Base-by-base conservation (phyloP, 768 basidiomycete genomes). In the Chiua virens region DNA sequence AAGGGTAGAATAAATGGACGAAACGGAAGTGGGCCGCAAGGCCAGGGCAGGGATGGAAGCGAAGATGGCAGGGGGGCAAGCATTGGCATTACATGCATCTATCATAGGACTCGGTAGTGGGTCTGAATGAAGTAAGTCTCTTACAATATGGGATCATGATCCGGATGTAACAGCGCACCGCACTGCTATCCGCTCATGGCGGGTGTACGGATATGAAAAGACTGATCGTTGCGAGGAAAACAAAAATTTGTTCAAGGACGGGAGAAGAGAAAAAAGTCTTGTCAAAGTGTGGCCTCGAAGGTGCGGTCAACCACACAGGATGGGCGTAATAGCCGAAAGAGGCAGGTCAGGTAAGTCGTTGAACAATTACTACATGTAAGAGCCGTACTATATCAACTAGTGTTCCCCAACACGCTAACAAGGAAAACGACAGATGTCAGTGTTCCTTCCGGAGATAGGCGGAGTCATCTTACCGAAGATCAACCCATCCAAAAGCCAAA, bases 401-500 rank as follows among this genome's bases (percentile, higher is more conserved):
- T n/a, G 41, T 38, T 47, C 40, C 34, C 27, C 47, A 28, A 53
- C 54, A 35, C 47, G 47, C 54, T 47, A 47, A 49, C 45, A 47
- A n/a, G 15, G 23, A 45, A 37, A 41, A 37, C 27, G 47, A 48
- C 38, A 45, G 52, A 62, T 59, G 62, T 49, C 47, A 41, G 39
- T 46, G 22, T 54, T 53, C 52, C 44, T 49, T 41, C 57, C 68
- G 68, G 68, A 69, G 65, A 66, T 69, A 50, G 38, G 56, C 69
- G 67, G 69, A 64, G 38, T 50, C 52, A 59, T 66, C 49, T 50
- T 23, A 53, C 56, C 63, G 67, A 69, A 50, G 65, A 67, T 65
- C 65, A 67, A 52, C 53, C 47, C 49, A 59, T 56, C 34, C 43
- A 67, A 71, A 71, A 69, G 65, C 52, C 63, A 69, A 69, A 71